Evolutionary conservation across 2,329 filamentous ascomycete species (phyloP).

Genomic region (Dothistroma septosporum): DNA sequence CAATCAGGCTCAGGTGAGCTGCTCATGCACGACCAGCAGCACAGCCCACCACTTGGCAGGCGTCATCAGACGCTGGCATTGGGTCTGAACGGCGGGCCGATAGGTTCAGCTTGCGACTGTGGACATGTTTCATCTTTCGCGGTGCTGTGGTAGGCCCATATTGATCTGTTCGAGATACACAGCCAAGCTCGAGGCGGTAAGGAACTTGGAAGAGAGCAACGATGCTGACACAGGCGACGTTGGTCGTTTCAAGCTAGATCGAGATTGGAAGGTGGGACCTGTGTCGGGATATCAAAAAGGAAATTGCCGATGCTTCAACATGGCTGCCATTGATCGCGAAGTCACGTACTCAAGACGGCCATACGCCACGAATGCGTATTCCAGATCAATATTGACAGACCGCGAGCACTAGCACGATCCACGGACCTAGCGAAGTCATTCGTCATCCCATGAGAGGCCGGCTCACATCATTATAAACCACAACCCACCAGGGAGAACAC

Average conservation of each 20-base stretch:
- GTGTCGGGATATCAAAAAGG: slow-evolving; percentile 3
- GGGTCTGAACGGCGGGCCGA: not conserved
- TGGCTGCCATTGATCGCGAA: not conserved
- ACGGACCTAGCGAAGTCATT: not conserved
- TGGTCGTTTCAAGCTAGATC: not conserved
- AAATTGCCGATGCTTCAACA: not conserved
- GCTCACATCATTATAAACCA: not conserved
- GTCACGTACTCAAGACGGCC: not conserved
- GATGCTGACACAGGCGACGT: not conserved
- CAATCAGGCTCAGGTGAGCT: not conserved
- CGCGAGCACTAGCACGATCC: not conserved
- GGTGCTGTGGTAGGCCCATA: not conserved
- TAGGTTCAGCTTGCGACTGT: not conserved
- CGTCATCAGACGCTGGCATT: slow-evolving; percentile 5
- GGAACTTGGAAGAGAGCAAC: slow-evolving; percentile 1
- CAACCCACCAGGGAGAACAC: not conserved
- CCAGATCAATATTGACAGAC: not conserved
- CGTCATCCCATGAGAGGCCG: not conserved
- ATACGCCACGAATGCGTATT: not conserved
- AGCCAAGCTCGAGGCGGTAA: not conserved
- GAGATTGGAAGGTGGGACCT: not conserved
- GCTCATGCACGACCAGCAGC: not conserved
- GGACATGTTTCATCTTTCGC: slow-evolving; percentile 1
- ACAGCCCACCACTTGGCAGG: slow-evolving; percentile 22
- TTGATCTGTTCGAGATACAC: not conserved